phyloP scores from a whole-genome alignment of 2,329 filamentous ascomycete genomes.

The Rhytidhysteron rufulum region DNA sequence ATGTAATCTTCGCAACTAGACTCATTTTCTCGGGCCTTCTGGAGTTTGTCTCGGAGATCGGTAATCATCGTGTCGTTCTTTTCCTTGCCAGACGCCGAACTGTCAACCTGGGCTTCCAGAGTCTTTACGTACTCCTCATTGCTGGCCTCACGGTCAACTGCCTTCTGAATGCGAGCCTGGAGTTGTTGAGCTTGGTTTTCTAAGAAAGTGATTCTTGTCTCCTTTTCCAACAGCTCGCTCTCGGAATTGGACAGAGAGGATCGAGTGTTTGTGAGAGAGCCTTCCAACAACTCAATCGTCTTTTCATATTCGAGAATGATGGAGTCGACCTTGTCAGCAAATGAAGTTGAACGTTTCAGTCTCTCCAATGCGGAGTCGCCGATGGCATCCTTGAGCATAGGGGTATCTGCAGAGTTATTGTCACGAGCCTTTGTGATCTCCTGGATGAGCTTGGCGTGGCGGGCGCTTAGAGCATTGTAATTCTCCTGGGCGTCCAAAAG shows the following conservation, averaged over 20 bases:
- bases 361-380: constrained; percentile 81
- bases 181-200: constrained; percentile 91
- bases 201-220: constrained; percentile 87
- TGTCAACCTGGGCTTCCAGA: constrained; percentile 84
- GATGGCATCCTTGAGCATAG: constrained; percentile 58
- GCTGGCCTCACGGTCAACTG: constrained; percentile 84
- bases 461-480: constrained; percentile 83
- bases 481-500: constrained; percentile 91
- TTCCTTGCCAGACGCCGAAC: constrained; percentile 86
- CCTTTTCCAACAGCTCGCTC: constrained; percentile 82
- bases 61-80: constrained; percentile 81
- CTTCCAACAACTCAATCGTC: constrained; percentile 90
- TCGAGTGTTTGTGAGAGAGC: constrained; percentile 84
- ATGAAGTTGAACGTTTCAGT: constrained; percentile 90
- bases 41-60: constrained; percentile 87
- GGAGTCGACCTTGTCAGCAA: constrained; percentile 92
- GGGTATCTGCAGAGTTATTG: constrained; percentile 53
- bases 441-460: constrained; percentile 91
- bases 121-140: constrained; percentile 93
- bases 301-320: constrained; percentile 98
- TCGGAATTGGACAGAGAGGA: constrained; percentile 80
- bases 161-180: constrained; percentile 84
- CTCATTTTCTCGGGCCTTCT: constrained; percentile 84
- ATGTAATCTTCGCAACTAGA: constrained; percentile 93
- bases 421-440: constrained; percentile 87